These are phyloP conservation scores for Aspergillus affinis DNA, from an alignment of 495 filamentous ascomycete genomes.

Conservation along the genomic window DNA sequence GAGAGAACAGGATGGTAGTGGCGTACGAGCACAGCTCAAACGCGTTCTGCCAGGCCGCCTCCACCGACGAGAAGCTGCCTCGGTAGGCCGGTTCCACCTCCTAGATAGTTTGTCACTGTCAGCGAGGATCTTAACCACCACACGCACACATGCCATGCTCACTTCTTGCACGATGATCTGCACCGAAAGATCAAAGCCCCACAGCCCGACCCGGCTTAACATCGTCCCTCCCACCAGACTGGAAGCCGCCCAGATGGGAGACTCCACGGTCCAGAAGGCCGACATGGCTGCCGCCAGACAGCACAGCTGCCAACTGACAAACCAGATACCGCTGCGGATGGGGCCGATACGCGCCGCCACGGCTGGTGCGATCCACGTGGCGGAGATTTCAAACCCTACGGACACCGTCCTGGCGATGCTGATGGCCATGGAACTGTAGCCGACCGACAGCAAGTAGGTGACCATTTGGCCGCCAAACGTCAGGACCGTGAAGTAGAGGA, in stretches of 20 bases:
- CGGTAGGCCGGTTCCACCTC: slow-evolving; percentile 31
- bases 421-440: slow-evolving; percentile 53
- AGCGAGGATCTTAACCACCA: background rate
- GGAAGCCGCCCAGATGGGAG: slow-evolving; percentile 34
- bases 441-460: slow-evolving; percentile 56
- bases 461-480: slow-evolving; percentile 60
- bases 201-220: slow-evolving; percentile 62
- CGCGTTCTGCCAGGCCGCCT: slow-evolving; percentile 60
- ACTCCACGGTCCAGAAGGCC: slow-evolving; percentile 34
- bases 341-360: slow-evolving; percentile 57
- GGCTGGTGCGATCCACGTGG: slow-evolving; percentile 48
- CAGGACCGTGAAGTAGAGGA: slow-evolving; percentile 61
- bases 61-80: slow-evolving; percentile 61
- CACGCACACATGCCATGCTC: slow-evolving; percentile 13
- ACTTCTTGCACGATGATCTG: slow-evolving; percentile 69
- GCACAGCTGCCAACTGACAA: slow-evolving; percentile 59
- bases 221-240: slow-evolving; percentile 52
- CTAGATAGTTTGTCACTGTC: slow-evolving; percentile 44
- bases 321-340: slow-evolving; percentile 62
- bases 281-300: slow-evolving; percentile 46
- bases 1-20: slow-evolving; percentile 58
- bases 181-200: slow-evolving; percentile 66
- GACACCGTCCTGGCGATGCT: slow-evolving; percentile 53
- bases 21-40: slow-evolving; percentile 66
- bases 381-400: slow-evolving; percentile 50